Evolutionary conservation across 78 protist genomes (phyloP).

Genomic region (Dictyostelium capitatum): DNA sequence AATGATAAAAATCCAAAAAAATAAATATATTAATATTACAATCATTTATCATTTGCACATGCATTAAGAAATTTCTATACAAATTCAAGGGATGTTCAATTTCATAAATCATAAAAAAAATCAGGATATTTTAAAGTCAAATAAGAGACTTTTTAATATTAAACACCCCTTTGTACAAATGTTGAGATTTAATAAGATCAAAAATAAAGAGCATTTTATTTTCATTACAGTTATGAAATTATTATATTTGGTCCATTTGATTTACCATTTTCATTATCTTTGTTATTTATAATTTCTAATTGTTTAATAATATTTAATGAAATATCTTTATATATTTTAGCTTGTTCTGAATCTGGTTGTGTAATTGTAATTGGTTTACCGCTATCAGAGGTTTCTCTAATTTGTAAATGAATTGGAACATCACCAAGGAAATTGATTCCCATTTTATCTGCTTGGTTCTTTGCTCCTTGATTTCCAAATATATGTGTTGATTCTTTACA

Average conservation of each 20-base stretch:
- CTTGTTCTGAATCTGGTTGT: slow-evolving; percentile 65
- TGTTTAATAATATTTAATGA: slow-evolving; percentile 22
- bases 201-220: too few species aligned
- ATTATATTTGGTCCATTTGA: slow-evolving; percentile 1
- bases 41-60: too few species aligned
- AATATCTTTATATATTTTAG: slow-evolving; percentile 20
- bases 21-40: too few species aligned
- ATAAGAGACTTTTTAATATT: too few species aligned
- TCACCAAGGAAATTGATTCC: slow-evolving; percentile 88
- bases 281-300: not conserved
- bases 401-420: slow-evolving; percentile 87
- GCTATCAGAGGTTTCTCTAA: slow-evolving; percentile 83
- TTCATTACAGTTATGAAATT: not conserved
- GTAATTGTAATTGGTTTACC: slow-evolving; percentile 90
- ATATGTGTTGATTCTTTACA: slow-evolving; percentile 85
- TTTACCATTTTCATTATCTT: not conserved
- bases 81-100: too few species aligned
- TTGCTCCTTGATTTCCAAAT: slow-evolving; percentile 92
- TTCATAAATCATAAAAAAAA: too few species aligned
- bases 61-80: too few species aligned
- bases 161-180: too few species aligned
- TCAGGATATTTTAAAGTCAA: too few species aligned
- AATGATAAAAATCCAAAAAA: too few species aligned
- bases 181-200: too few species aligned
- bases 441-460: slow-evolving; percentile 67